Conservation (phyloP, 1,284 basidiomycete species). For the Mycena sp. region DNA sequence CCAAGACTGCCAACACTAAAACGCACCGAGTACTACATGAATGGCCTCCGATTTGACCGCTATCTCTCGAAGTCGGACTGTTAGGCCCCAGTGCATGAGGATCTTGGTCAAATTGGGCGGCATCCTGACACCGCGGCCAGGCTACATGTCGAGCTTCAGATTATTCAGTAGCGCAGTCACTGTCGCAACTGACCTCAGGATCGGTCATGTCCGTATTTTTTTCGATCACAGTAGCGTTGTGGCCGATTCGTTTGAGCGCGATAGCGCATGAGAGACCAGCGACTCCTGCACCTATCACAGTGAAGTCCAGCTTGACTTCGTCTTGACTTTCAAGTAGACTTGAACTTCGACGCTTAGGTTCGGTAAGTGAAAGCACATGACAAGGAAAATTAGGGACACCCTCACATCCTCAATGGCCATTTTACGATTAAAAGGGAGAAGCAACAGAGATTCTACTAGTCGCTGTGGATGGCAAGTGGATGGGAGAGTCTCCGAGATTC, state of each 20-base stretch:
- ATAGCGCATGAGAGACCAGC: conserved; percentile 64
- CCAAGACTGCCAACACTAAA: conserved; percentile 10
- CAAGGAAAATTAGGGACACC: neutral
- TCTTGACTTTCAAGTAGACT: neutral
- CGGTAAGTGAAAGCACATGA: too few relatives aligned
- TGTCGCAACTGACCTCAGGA: conserved; percentile 40
- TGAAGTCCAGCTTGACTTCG: conserved; percentile 46
- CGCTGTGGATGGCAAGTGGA: too few relatives aligned
- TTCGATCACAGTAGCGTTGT: conserved; percentile 64
- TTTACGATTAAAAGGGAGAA: too few relatives aligned
- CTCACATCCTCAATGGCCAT: neutral
- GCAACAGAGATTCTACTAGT: too few relatives aligned
- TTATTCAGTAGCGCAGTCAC: neutral
- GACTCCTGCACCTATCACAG: conserved; percentile 61
- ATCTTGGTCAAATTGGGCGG: conserved; percentile 68
- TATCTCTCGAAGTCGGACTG: conserved; percentile 46
- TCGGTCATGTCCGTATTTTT: conserved; percentile 43
- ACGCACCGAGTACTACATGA: conserved; percentile 50
- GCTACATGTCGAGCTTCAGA: conserved; percentile 9
- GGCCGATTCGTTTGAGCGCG: conserved; percentile 62
- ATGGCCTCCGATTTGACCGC: conserved; percentile 50
- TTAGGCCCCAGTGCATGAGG: conserved; percentile 64
- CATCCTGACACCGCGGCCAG: conserved; percentile 39
- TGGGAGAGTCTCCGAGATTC: too few relatives aligned
- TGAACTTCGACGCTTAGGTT: neutral